Base-by-base conservation (phyloP, 768 basidiomycete species). In the Amylocystis lapponica region DNA sequence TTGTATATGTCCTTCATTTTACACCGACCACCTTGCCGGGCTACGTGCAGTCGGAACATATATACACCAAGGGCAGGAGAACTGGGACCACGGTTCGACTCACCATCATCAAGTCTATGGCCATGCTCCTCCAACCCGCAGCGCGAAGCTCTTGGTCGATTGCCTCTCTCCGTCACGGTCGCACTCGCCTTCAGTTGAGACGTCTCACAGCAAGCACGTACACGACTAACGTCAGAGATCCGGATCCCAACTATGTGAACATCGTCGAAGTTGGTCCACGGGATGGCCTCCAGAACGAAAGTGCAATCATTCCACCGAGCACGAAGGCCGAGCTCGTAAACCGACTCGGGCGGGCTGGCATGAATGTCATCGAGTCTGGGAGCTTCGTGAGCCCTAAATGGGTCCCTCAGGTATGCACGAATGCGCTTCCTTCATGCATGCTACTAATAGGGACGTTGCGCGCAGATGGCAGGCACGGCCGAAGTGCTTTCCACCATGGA, bases 381-480 rank as follows among this genome's bases (percentile, higher is more conserved):
- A 90, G 88, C 59, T 92, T 95, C 58, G 92, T 94, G 45, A 88
- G 88, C 61, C 86, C 87, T 0, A 92, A 91, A 63, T 90, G 90
- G 86, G 86, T 94, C 20, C 92, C 91, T 0, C 92, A 94, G 77
- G 92, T 81, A n/a, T n/a, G n/a, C n/a, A n/a, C n/a, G 48, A 45
- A 62, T 56, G n/a, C 11, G 7, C 16, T 20, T 36, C 2, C 4
- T 23, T 25, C 10, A 11, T 19, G 34, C 8, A 17, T 10, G 9
- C 10, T 35, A 8, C 12, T 25, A 26, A n/a, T n/a, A n/a, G n/a
- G n/a, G 4, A 36, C 21, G 17, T 33, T 20, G 27, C 41, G 46
- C 39, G 14, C 49, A 95, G 89, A 92, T 95, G 90, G 87, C 81
- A 13, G 88, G 88, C 17, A 93, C 91, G 0, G 69, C 80, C 2